Conservation (phyloP, 805 yeast genomes). For the Cyberlindnera meyerae region DNA sequence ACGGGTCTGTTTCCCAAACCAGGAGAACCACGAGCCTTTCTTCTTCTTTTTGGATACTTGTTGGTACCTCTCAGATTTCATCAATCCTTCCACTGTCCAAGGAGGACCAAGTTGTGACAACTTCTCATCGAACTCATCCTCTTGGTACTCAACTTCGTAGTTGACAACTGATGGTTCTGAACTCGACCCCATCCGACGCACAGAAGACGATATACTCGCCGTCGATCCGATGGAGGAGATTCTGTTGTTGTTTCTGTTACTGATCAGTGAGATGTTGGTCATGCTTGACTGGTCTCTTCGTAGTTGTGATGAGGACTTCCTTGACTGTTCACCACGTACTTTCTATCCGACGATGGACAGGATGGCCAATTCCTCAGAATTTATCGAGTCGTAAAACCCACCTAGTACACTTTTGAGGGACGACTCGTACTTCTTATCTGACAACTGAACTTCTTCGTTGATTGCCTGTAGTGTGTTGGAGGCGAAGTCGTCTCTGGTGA, state of each 20-base stretch:
- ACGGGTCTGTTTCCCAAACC: conserved; percentile 12
- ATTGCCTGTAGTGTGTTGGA: conserved; percentile 47
- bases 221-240: conserved; percentile 25
- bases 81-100: conserved; percentile 70
- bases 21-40: conserved; percentile 19
- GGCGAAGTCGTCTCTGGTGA: conserved; percentile 40
- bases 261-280: conserved; percentile 20
- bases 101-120: conserved; percentile 71
- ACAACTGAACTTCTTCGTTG: conserved; percentile 19
- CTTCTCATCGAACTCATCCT: conserved; percentile 50
- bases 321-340: conserved; percentile 7
- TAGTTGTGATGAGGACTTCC: conserved; percentile 11
- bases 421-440: no score
- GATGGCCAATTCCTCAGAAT: conserved; percentile 14
- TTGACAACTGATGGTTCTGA: no score
- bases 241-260: conserved; percentile 19
- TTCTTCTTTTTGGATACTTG: conserved; percentile 7
- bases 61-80: conserved; percentile 30
- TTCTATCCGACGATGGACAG: conserved; percentile 7
- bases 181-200: conserved; percentile 8
- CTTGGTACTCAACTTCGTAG: conserved; percentile 29
- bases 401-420: no score
- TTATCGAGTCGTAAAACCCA: conserved; percentile 37
- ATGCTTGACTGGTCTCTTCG: conserved; percentile 10
- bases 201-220: conserved; percentile 6